Evolutionary conservation across 345 rosid species (phyloP).

Genomic region (Dimocarpus longan): DNA sequence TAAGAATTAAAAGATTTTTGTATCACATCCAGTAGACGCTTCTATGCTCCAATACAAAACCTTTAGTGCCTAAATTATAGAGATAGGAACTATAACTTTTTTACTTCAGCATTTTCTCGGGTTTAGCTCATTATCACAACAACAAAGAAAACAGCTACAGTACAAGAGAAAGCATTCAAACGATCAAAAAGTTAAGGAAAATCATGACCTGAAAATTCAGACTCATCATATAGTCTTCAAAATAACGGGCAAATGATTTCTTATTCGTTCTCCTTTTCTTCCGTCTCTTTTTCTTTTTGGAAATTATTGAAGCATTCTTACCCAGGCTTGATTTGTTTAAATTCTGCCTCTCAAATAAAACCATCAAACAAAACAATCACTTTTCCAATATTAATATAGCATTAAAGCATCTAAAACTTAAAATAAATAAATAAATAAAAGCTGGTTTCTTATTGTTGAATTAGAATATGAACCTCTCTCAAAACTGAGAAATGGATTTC

Average conservation of each 20-base stretch:
- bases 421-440: background rate
- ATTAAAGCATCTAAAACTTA: background rate
- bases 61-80: background rate
- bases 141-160: background rate
- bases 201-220: constrained; percentile 7
- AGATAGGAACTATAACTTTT: background rate
- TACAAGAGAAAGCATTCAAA: constrained; percentile 2
- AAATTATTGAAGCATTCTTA: background rate
- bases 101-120: background rate
- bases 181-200: background rate
- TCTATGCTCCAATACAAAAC: background rate
- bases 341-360: background rate
- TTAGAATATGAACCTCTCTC: constrained; percentile 36
- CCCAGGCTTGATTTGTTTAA: background rate
- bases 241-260: background rate
- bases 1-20: background rate
- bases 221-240: background rate
- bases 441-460: background rate
- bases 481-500: constrained; percentile 37
- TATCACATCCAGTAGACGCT: background rate
- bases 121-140: background rate
- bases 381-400: background rate
- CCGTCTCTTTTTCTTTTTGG: background rate
- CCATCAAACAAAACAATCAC: background rate
- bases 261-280: background rate